Evolutionary conservation across 148 eudicot genomes (phyloP).

Genomic region (Persicaria tinctoria): DNA sequence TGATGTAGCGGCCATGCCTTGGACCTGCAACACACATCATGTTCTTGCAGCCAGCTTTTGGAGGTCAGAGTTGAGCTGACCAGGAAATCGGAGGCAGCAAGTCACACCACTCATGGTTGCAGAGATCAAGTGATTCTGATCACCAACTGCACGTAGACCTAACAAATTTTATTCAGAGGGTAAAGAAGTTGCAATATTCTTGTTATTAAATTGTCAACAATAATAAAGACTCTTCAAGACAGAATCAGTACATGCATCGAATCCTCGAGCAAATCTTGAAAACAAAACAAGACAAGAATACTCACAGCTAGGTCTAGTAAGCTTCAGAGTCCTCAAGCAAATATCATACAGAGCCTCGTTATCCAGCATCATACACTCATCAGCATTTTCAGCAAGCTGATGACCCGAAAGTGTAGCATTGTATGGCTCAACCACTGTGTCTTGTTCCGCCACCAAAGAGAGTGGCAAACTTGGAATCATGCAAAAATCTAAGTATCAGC

Average conservation of each 20-base stretch:
- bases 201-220: not conserved
- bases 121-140: conserved; percentile 63
- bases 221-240: too few relatives aligned
- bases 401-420: conserved; percentile 73
- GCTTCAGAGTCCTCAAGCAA: conserved; percentile 61
- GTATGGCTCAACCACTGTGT: conserved; percentile 76
- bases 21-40: conserved; percentile 92
- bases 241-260: too few relatives aligned
- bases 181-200: not conserved
- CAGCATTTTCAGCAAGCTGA: conserved; percentile 80
- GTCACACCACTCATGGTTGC: conserved; percentile 80
- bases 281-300: conserved; percentile 9
- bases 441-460: conserved; percentile 58
- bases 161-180: not conserved
- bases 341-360: conserved; percentile 61
- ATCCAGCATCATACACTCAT: conserved; percentile 59
- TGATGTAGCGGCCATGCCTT: conserved; percentile 80
- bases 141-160: conserved; percentile 40
- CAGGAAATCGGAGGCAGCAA: conserved; percentile 64
- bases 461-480: conserved; percentile 69
- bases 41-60: conserved; percentile 53
- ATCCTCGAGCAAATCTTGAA: too few relatives aligned
- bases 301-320: conserved; percentile 73
- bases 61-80: conserved; percentile 51
- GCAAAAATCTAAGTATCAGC: conserved; percentile 7